Evolutionary conservation across 768 basidiomycete genomes (phyloP), one percentile per base, ranked within the genome.

Genomic region (Tremella yokohamensis): DNA sequence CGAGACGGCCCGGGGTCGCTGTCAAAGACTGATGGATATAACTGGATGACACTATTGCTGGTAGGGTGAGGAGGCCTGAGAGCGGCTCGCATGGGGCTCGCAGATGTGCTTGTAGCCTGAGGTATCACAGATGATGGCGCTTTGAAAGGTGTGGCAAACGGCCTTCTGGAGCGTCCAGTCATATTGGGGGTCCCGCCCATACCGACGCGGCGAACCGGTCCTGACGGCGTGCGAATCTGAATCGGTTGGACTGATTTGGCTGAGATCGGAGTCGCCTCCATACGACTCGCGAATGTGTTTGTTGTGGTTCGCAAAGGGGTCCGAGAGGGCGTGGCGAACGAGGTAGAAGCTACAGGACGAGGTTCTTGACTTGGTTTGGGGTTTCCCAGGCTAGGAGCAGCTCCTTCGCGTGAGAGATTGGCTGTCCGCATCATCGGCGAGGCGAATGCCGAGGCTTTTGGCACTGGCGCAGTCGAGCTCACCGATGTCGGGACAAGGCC

Each of bases 111-210:
- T 7, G 13, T 38, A 9, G 40, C 7, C 24, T 24, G 54, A 16
- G 24, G 40, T 6, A 19, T 42, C 12, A 13, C 20, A 19, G 34
- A 22, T 39, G 37, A 19, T 13, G 9, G 37, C 18, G 39, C 42
- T 56, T 69, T 73, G 64, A 76, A 76, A 1, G 75, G 75, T 3
- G 69, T 71, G 8, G 49, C 40, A 38, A 74, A 76, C 7, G 53
- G 57, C 19, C 53, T 61, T 29, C 60, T 63, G 51, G 40, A 52
- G 52, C 15, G 61, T 40, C 48, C 49, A 1, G 56, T 52, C 11
- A 34, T 11, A 11, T 6, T 11, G 3, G 73, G 67, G 6, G 69
- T 69, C 22, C 62, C 53, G 1, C 70, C 73, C 4, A 76, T 57
- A 3, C 75, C 75, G 8, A 74, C 57, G 15, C 73, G 56, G 9